Conservation (phyloP, 2,329 filamentous ascomycete genomes). For the Dactylellina haptotyla region DNA sequence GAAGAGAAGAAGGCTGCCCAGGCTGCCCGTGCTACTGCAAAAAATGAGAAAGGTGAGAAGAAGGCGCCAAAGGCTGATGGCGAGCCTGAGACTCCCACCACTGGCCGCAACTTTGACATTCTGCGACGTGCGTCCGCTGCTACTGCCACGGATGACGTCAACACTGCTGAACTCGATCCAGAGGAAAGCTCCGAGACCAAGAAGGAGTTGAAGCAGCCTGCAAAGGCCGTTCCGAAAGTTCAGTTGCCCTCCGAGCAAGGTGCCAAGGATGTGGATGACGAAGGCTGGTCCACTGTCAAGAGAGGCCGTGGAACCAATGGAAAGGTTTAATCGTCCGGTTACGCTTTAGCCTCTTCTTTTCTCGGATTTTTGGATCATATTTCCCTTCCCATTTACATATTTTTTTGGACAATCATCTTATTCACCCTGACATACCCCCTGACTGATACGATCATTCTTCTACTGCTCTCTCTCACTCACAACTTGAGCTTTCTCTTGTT, state of each 20-base stretch:
- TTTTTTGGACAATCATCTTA: not conserved
- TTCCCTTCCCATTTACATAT: slow-evolving; percentile 13
- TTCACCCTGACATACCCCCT: slow-evolving; percentile 12
- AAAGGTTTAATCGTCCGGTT: slow-evolving; percentile 48
- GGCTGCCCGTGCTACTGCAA: slow-evolving; percentile 72
- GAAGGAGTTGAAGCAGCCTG: slow-evolving; percentile 58
- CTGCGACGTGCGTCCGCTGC: slow-evolving; percentile 65
- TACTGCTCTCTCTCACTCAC: not conserved
- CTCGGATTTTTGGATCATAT: not conserved
- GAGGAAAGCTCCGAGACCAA: slow-evolving; percentile 53
- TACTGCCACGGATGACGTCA: slow-evolving; percentile 63
- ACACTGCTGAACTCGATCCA: slow-evolving; percentile 60
- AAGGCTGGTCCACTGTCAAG: slow-evolving; percentile 53
- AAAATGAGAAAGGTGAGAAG: slow-evolving; percentile 65
- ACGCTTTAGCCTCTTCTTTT: not conserved
- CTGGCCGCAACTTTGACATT: slow-evolving; percentile 67
- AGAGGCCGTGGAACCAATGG: slow-evolving; percentile 50
- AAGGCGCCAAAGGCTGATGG: slow-evolving; percentile 60
- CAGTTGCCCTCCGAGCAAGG: slow-evolving; percentile 66
- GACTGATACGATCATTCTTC: not conserved
- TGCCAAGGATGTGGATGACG: slow-evolving; percentile 62
- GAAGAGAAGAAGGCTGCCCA: slow-evolving; percentile 74
- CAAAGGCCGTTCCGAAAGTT: slow-evolving; percentile 68
- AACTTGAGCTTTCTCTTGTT: not conserved
- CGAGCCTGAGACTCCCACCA: slow-evolving; percentile 59